Conservation (phyloP, 495 filamentous ascomycete genomes). For the Neurospora sp. region DNA sequence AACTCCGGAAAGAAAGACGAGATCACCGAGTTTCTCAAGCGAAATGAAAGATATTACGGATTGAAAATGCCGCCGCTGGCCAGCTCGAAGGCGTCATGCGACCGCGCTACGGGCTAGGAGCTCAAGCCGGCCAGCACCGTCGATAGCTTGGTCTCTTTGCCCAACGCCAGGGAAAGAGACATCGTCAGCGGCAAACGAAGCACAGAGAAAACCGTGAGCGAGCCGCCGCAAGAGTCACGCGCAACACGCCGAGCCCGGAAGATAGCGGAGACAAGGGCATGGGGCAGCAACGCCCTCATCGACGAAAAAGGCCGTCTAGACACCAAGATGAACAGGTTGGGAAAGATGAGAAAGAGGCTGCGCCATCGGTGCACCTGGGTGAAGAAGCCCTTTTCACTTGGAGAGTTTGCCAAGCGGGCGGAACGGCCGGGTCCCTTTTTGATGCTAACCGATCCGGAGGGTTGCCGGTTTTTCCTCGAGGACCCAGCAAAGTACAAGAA, state of each 20-base stretch:
- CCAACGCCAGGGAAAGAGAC: fast-evolving
- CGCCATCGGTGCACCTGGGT: neutral
- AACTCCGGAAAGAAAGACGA: too few species aligned
- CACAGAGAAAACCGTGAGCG: too few species aligned
- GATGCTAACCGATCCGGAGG: neutral
- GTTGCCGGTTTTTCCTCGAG: neutral
- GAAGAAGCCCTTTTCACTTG: neutral
- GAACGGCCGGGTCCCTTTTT: neutral
- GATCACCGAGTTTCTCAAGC: too few species aligned
- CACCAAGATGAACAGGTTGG: neutral
- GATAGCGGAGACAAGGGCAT: too few species aligned
- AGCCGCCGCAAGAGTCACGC: too few species aligned
- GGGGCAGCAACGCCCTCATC: neutral
- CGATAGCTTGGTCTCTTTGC: neutral
- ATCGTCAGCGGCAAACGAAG: neutral
- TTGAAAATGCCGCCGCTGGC: too few species aligned
- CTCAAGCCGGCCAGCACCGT: neutral
- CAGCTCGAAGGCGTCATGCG: too few species aligned
- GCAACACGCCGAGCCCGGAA: too few species aligned
- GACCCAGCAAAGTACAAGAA: neutral
- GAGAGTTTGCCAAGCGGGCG: neutral
- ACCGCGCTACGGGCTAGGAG: neutral
- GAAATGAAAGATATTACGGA: too few species aligned
- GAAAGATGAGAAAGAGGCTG: neutral
- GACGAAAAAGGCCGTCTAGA: neutral